Evolutionary conservation across 306 rosid genomes (phyloP).

Genomic region (Inga oerstediana): DNA sequence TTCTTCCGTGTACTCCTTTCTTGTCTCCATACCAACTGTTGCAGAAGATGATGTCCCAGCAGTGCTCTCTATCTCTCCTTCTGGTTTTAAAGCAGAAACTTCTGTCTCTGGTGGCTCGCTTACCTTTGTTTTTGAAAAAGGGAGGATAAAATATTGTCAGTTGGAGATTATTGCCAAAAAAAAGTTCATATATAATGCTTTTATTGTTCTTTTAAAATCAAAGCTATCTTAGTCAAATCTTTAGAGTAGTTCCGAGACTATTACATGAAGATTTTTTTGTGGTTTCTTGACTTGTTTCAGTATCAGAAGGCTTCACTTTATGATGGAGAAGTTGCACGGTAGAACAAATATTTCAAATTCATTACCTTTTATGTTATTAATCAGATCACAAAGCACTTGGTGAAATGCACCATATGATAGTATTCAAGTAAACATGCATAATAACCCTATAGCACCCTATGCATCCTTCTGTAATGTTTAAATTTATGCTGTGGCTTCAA

Average conservation of each 20-base stretch:
- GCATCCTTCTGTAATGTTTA: background rate
- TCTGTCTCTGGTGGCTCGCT: background rate
- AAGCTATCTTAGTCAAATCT: slow-evolving; percentile 3
- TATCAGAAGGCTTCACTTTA: background rate
- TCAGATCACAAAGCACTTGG: background rate
- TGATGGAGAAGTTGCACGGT: background rate
- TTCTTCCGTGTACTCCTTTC: slow-evolving; percentile 23
- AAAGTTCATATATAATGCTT: background rate
- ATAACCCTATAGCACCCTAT: background rate
- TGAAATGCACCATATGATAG: background rate
- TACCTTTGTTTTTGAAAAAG: background rate
- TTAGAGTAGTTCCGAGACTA: slow-evolving; percentile 11
- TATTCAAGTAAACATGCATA: background rate
- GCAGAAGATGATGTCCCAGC: slow-evolving; percentile 27
- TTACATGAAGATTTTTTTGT: slow-evolving; percentile 15
- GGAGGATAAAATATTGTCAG: background rate
- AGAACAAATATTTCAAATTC: background rate
- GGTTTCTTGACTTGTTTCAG: slow-evolving; percentile 8
- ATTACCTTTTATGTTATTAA: background rate
- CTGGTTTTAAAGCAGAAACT: slow-evolving; percentile 18
- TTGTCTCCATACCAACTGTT: background rate
- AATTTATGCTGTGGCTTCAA: background rate
- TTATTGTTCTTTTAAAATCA: background rate
- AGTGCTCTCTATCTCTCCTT: slow-evolving; percentile 23
- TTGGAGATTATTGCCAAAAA: background rate